These are phyloP conservation scores for Amanita exitialis DNA, from an alignment of 768 basidiomycete species.

Conservation along the genomic window DNA sequence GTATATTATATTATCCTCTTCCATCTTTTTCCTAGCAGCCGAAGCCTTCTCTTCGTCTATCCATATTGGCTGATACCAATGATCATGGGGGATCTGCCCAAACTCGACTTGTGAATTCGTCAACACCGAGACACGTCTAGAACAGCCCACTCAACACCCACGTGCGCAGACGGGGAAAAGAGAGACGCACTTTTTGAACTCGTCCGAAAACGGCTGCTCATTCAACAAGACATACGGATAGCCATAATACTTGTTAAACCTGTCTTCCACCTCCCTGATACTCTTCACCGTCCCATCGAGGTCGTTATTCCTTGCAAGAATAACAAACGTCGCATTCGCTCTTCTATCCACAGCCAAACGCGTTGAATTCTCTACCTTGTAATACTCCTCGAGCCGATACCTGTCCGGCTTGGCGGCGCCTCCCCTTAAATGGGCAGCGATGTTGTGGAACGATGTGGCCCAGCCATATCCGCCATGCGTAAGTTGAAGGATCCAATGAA, in stretches of 20 bases:
- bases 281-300: slow-evolving; percentile 51
- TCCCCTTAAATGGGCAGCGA: slow-evolving; percentile 16
- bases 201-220: slow-evolving; percentile 66
- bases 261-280: slow-evolving; percentile 69
- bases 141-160: neutral
- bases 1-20: slow-evolving; percentile 33
- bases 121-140: slow-evolving; percentile 20
- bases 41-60: slow-evolving; percentile 63
- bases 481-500: slow-evolving; percentile 41
- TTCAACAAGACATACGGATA: slow-evolving; percentile 88
- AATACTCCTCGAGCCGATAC: slow-evolving; percentile 9
- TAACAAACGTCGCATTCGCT: slow-evolving; percentile 34
- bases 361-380: slow-evolving; percentile 10
- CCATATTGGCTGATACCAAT: slow-evolving; percentile 70
- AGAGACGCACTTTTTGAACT: slow-evolving; percentile 53
- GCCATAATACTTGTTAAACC: slow-evolving; percentile 67
- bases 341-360: slow-evolving; percentile 9
- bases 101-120: slow-evolving; percentile 28
- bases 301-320: slow-evolving; percentile 61
- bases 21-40: slow-evolving; percentile 49
- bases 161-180: neutral
- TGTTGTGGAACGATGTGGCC: slow-evolving; percentile 30
- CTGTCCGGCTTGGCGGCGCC: neutral
- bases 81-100: slow-evolving; percentile 51
- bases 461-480: slow-evolving; percentile 41